These are phyloP conservation scores for Endoconidiophora laricicola DNA, from an alignment of 2,329 filamentous ascomycete species.

Conservation along the genomic window DNA sequence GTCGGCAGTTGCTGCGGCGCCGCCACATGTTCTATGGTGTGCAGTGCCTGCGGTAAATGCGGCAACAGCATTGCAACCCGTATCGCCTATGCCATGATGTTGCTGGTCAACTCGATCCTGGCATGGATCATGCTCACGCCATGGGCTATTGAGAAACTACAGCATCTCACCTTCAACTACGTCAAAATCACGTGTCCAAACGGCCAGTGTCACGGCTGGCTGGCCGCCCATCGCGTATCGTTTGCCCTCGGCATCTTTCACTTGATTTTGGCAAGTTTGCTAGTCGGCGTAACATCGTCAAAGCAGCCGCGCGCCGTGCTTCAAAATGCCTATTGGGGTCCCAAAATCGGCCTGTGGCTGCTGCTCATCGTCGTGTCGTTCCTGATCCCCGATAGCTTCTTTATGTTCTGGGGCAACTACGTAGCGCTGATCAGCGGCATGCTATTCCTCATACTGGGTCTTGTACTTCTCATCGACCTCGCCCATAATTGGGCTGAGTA, in stretches of 20 bases:
- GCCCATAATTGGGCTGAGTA: constrained; percentile 96
- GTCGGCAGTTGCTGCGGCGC: constrained; percentile 89
- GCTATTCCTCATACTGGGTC: constrained; percentile 79
- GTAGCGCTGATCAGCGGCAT: constrained; percentile 77
- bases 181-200: constrained; percentile 88
- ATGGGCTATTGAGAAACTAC: constrained; percentile 92
- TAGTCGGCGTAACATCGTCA: constrained; percentile 74
- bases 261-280: constrained; percentile 63
- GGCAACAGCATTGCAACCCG: constrained; percentile 94
- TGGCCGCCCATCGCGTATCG: constrained; percentile 94
- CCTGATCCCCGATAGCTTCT: constrained; percentile 88
- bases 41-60: constrained; percentile 90
- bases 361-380: constrained; percentile 79
- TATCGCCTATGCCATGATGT: constrained; percentile 87
- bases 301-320: constrained; percentile 75
- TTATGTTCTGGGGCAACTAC: constrained; percentile 91
- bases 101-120: constrained; percentile 89
- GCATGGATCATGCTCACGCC: constrained; percentile 99
- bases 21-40: constrained; percentile 89
- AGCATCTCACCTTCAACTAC: constrained; percentile 84
- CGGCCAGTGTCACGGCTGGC: constrained; percentile 84
- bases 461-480: constrained; percentile 84
- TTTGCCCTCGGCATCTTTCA: constrained; percentile 94
- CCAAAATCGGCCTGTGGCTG: constrained; percentile 83
- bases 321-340: constrained; percentile 98